Evolutionary conservation across 305 asterid species (phyloP), one percentile per base, ranked within the genome.

Genomic region (Ilex paraguariensis): DNA sequence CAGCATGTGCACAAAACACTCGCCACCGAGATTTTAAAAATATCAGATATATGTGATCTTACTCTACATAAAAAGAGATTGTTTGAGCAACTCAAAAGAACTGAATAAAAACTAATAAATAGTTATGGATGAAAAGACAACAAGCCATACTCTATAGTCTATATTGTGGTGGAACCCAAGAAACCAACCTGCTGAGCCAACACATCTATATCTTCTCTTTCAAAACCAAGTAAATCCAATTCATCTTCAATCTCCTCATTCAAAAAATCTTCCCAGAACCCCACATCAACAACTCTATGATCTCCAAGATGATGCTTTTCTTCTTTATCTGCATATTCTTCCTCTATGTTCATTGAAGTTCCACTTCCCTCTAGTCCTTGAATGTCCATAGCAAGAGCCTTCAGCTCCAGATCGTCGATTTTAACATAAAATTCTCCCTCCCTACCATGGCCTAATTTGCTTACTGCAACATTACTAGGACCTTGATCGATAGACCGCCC

Each of bases 241-340:
- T 59, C 78, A 58, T 69, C 73, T 63, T 66, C 82, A 60, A 68
- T 56, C 44, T 60, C 70, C 21, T 77, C 75, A 46, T 57, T 57
- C 31, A 81, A 62, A 77, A 83, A 57, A 13, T 71, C 81, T 14
- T 77, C 84, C 95, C 86, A 84, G 68, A 87, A 69, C 31, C 73
- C 84, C 42, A 75, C 91, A 72, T 78, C 83, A 67, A 17, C 31
- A 31, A 73, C 45, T 62, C 48, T 67, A 5, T 21, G 28, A 21
- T 36, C 42, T 36, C 42, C 42, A 36, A 5, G 6, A 36, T 36
- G 7, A 36, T 36, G 6, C 42, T 36, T 36, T 36, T 36, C 42
- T 36, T 36, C 42, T 36, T 59, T 64, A 4, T 46, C 58, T 10
- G 60, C 10, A 7, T 68, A 59, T 42, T 64, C 73, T 62, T 64